Base-by-base conservation (phyloP, 176 grass and related monocot genomes). In the Tillandsia leiboldiana region DNA sequence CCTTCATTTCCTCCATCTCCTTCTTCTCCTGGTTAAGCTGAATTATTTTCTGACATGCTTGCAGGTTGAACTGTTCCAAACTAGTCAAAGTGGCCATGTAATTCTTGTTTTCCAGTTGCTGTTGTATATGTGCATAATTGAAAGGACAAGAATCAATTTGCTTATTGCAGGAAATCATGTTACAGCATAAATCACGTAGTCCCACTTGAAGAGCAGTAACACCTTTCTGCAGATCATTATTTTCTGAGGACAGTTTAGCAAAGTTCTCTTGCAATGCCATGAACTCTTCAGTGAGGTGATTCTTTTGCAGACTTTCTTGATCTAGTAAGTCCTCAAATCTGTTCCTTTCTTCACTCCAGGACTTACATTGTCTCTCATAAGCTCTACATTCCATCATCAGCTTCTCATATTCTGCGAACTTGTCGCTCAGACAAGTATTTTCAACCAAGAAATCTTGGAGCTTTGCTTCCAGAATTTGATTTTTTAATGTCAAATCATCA, bases 381-480 rank as follows among this genome's bases (percentile, higher is more conserved):
- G 51, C 11, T 75, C 47, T 75, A 71, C 75, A 75, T 72, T 91
- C 79, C n/a, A 72, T 49, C 72, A 78, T 48, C 68, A 85, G 26
- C 67, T 56, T 85, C 81, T 83, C 85, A 66, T 59, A 85, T 33
- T 82, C 70, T 8, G 18, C 53, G 57, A 85, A 65, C 50, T 80
- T 91, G 82, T 83, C 73, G 74, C 69, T 62, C 64, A 82, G 70
- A 64, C 71, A 70, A 72, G 76, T 50, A 74, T 77, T 87, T 80
- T 87, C 79, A 82, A 62, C 76, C 70, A 82, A 78, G 62, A 90
- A 62, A 78, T 85, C 89, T 65, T 92, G 72, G n/a, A 92, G 53
- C 70, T 99, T 90, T 70, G 86, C 94, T 85, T 90, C 84, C 76
- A 90, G 70, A 85, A 88, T 87, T 86, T 83, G 79, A 65, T 81